A percentile compares a stretch with the other conserved stretches of the same genome.
phyloP scores from a whole-genome alignment of 2,329 filamentous ascomycete species.

The Exserohilum turcica region DNA sequence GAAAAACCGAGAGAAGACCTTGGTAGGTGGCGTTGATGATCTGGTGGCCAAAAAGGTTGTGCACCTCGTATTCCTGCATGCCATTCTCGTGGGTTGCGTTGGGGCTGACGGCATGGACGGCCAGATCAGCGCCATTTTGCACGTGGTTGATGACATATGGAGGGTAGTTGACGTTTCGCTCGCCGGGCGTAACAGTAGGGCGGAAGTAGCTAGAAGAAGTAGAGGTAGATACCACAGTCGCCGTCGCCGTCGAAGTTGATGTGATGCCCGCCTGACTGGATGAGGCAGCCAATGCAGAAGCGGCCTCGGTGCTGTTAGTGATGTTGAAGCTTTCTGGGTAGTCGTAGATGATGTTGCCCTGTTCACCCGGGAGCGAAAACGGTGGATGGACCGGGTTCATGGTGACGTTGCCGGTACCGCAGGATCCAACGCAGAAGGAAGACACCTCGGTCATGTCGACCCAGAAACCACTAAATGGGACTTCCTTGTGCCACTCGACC shows the following conservation, averaged over 20 bases:
- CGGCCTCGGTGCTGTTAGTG: slow-evolving; percentile 71
- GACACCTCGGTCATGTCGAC: slow-evolving; percentile 67
- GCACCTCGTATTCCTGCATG: slow-evolving; percentile 77
- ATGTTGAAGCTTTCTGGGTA: slow-evolving; percentile 73
- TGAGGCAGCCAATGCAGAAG: slow-evolving; percentile 61
- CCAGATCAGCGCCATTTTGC: slow-evolving; percentile 66
- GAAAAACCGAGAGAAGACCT: slow-evolving; percentile 67
- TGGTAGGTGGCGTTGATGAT: slow-evolving; percentile 79
- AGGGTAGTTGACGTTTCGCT: slow-evolving; percentile 72
- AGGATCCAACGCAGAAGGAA: slow-evolving; percentile 73
- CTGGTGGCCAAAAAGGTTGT: slow-evolving; percentile 72
- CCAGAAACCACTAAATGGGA: slow-evolving; percentile 62
- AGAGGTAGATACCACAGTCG: slow-evolving; percentile 20
- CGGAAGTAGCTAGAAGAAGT: slow-evolving; percentile 56
- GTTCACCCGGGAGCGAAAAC: slow-evolving; percentile 69
- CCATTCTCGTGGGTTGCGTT: slow-evolving; percentile 80
- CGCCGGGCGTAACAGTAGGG: slow-evolving; percentile 65
- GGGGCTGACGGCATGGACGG: slow-evolving; percentile 73
- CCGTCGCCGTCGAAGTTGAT: slow-evolving; percentile 26
- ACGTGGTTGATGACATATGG: slow-evolving; percentile 78
- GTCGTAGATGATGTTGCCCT: slow-evolving; percentile 61
- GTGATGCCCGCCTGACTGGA: slow-evolving; percentile 56
- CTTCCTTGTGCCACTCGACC: slow-evolving; percentile 56
- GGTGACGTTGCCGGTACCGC: slow-evolving; percentile 67
- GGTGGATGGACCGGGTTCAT: slow-evolving; percentile 72